Conservation (phyloP, 106 monocot species). For the Chionographis japonica region DNA sequence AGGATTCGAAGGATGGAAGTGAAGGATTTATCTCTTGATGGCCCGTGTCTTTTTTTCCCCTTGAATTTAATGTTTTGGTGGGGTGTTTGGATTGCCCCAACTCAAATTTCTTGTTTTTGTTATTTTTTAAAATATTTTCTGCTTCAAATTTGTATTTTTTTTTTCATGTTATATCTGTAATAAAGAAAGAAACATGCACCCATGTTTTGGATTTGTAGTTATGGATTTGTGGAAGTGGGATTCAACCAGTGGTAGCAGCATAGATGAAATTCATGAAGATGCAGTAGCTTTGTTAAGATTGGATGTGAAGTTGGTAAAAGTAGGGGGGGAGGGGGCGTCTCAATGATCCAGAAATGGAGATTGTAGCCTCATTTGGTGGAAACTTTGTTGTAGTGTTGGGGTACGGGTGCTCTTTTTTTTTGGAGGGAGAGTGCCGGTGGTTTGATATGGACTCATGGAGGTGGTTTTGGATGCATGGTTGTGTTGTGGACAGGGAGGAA, state of each 20-base stretch:
- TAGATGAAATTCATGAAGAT: constrained; percentile 4
- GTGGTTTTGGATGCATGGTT: constrained; percentile 41
- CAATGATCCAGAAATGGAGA: constrained; percentile 19
- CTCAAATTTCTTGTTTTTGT: no score
- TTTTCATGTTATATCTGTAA: no score
- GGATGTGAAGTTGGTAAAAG: constrained; percentile 13
- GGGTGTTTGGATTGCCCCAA: no score
- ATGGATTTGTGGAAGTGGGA: no score
- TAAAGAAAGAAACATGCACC: no score
- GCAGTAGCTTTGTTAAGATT: constrained; percentile 13
- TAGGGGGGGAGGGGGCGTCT: constrained; percentile 8
- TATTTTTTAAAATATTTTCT: no score
- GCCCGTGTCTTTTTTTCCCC: no score
- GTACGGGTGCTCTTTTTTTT: constrained; percentile 20
- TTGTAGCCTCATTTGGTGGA: constrained; percentile 17
- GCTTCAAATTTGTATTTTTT: no score
- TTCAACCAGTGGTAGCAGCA: background rate
- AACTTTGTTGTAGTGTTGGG: constrained; percentile 20
- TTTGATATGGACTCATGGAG: constrained; percentile 51
- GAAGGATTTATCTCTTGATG: no score
- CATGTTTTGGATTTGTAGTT: no score
- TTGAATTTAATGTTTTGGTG: no score
- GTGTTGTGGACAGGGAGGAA: constrained; percentile 59
- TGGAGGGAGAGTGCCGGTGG: constrained; percentile 26
- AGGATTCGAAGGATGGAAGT: no score